Percentiles rank a stretch among this genome's conserved stretches.
These are phyloP conservation scores for Leptographium wingfieldii DNA, from an alignment of 2,329 filamentous ascomycete species.

Conservation along the genomic window DNA sequence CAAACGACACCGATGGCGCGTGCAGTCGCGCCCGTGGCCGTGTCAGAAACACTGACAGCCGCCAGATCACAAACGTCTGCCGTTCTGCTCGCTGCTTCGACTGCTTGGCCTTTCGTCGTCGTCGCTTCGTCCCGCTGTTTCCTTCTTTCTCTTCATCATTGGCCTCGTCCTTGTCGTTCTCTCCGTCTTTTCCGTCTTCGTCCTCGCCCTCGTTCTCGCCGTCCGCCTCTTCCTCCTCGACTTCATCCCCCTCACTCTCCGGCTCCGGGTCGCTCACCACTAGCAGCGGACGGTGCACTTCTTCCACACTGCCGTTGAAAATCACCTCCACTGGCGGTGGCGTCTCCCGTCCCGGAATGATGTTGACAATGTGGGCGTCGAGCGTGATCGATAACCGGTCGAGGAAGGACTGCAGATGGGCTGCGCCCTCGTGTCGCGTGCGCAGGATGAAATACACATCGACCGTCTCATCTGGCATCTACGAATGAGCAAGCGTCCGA, in stretches of 20 bases:
- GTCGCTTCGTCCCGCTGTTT: slow-evolving; percentile 12
- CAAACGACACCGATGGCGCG: slow-evolving; percentile 52
- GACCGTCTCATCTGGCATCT: slow-evolving; percentile 54
- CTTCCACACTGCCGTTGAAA: slow-evolving; percentile 39
- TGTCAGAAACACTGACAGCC: slow-evolving; percentile 41
- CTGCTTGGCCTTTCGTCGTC: slow-evolving; percentile 9
- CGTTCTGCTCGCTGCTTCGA: slow-evolving; percentile 14
- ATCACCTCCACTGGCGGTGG: slow-evolving; percentile 45
- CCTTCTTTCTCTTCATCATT: slow-evolving; percentile 8
- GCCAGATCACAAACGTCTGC: slow-evolving; percentile 46
- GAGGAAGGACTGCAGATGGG: slow-evolving; percentile 44
- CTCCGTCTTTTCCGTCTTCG: not conserved
- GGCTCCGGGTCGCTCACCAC: slow-evolving; percentile 28
- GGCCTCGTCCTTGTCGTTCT: slow-evolving; percentile 9
- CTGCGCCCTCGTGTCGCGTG: slow-evolving; percentile 46
- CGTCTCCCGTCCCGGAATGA: slow-evolving; percentile 29
- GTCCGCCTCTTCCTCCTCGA: slow-evolving; percentile 15
- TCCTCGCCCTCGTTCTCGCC: slow-evolving; percentile 18
- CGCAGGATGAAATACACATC: slow-evolving; percentile 56
- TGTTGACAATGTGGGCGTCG: slow-evolving; percentile 53
- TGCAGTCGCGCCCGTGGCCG: slow-evolving; percentile 54
- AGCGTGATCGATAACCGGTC: slow-evolving; percentile 51
- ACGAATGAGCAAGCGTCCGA: not conserved
- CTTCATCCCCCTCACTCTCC: slow-evolving; percentile 12
- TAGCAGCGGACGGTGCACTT: slow-evolving; percentile 37